phyloP scores from a whole-genome alignment of 106 monocot species.

The Allium sativum region DNA sequence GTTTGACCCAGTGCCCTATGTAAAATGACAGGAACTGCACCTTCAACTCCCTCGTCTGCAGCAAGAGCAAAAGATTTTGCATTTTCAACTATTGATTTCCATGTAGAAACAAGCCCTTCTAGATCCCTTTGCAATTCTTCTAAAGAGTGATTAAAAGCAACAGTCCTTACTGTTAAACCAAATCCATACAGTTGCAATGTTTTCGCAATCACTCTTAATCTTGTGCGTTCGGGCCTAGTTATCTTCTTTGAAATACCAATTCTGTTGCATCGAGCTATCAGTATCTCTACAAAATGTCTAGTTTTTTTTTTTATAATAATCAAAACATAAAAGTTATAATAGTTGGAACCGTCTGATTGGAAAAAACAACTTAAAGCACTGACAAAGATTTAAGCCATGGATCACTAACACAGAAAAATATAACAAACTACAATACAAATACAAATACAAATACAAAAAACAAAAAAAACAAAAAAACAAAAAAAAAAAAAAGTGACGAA shows the following conservation, averaged over 20 bases:
- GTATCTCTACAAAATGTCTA: too few species aligned
- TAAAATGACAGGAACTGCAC: conserved; percentile 78
- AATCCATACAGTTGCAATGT: conserved; percentile 61
- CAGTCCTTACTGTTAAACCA: conserved; percentile 82
- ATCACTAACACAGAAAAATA: too few species aligned
- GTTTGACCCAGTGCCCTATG: conserved; percentile 92
- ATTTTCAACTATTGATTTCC: conserved; percentile 85
- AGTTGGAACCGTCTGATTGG: too few species aligned
- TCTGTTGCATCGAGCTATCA: conserved; percentile 56
- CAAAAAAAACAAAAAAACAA: too few species aligned
- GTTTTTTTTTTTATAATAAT: too few species aligned
- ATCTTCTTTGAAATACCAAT: conserved; percentile 95
- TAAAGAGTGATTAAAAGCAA: conserved; percentile 75
- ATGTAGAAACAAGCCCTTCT: conserved; percentile 59
- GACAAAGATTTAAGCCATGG: too few species aligned
- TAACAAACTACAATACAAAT: too few species aligned
- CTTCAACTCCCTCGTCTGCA: conserved; percentile 80
- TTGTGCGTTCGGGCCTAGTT: conserved; percentile 59
- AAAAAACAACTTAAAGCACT: too few species aligned
- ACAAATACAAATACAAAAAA: too few species aligned
- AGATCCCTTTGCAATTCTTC: conserved; percentile 93
- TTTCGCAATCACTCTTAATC: conserved; percentile 77
- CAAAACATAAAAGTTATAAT: too few species aligned
- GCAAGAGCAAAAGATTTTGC: conserved; percentile 91
- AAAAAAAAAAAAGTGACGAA: too few species aligned